Evolutionary conservation across 1,284 basidiomycete genomes (phyloP).

Genomic region (Agroathelia rolfsii): DNA sequence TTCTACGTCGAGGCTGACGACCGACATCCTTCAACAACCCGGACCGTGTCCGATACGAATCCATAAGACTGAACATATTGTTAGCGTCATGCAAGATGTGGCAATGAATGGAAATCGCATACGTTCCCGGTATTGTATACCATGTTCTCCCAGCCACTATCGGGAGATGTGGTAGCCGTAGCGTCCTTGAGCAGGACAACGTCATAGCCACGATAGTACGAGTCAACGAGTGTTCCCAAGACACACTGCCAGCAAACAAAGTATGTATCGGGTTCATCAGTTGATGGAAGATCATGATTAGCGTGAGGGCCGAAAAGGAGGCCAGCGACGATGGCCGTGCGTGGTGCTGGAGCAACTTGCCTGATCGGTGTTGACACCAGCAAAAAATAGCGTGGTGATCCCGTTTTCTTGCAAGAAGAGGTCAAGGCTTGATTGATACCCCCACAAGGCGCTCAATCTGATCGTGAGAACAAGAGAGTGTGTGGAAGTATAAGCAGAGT

Average conservation of each 20-base stretch:
- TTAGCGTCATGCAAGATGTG: slow-evolving; percentile 7
- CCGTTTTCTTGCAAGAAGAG: slow-evolving; percentile 54
- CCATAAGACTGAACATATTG: slow-evolving; percentile 37
- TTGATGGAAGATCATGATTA: not conserved
- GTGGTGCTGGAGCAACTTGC: slow-evolving; percentile 26
- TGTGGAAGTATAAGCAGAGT: not conserved
- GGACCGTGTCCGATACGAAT: slow-evolving; percentile 44
- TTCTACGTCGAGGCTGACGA: not conserved
- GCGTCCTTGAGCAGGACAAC: slow-evolving; percentile 47
- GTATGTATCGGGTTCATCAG: slow-evolving; percentile 1
- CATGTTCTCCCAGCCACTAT: slow-evolving; percentile 49
- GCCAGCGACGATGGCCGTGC: too few species aligned
- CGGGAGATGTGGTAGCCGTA: slow-evolving; percentile 52
- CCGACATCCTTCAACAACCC: slow-evolving; percentile 21
- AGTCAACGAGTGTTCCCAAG: slow-evolving; percentile 52
- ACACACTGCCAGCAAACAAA: slow-evolving; percentile 36
- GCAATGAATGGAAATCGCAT: slow-evolving; percentile 15
- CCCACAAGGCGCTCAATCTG: slow-evolving; percentile 63
- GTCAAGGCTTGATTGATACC: slow-evolving; percentile 47
- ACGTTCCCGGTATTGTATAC: slow-evolving; percentile 47
- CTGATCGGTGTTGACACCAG: slow-evolving; percentile 63
- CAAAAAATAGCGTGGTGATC: slow-evolving; percentile 50
- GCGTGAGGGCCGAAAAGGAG: not conserved
- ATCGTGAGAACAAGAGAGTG: slow-evolving; percentile 1
- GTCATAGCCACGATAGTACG: slow-evolving; percentile 57